Evolutionary conservation across 2,329 filamentous ascomycete species (phyloP), one percentile per base, ranked within the genome.

Genomic region (Atkinsonella hypoxylon): DNA sequence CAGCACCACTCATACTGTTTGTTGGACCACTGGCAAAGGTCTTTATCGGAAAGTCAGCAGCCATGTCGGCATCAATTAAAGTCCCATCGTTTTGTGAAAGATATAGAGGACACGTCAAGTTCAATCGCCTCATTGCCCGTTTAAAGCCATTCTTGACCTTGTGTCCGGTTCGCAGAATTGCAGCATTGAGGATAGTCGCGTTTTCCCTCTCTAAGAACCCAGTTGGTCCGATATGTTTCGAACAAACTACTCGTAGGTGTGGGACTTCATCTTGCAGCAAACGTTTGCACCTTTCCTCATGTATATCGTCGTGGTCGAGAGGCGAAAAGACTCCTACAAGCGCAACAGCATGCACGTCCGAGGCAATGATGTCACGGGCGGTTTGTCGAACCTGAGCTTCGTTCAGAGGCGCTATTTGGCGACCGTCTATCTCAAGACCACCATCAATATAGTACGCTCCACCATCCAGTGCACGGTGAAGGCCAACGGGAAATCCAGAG

Each of bases 71-170:
- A 45, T 71, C 69, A 22, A 74, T 72, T 10, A 78, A 59, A 0
- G 74, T 78, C 1, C 76, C 75, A 54, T 78, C 75, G 47, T 78
- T 78, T 45, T 77, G 70, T 0, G 75, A 76, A 6, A 79, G 61
- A 51, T 72, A 78, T 1, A 75, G 62, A 0, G 68, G 68, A 46
- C 73, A 75, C 0, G 57, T 51, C 0, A 75, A 61, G 4, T 61
- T 53, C 3, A 78, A 62, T 2, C 67, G 62, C 20, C 60, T 55
- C 61, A 77, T 71, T 18, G 75, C 75, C 38, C 62, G 62, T 47
- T 67, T 64, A 56, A 79, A 78, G 1, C 71, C 69, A 7, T 60
- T 60, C 54, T 74, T 76, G 5, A 74, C 74, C 45, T 65, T 67
- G 12, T 67, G 64, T 0, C 72, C 75, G 31, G 74, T 73, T 5